Evolutionary conservation across 441 rosid genomes (phyloP).

Genomic region (Gossypium schwendimanii): DNA sequence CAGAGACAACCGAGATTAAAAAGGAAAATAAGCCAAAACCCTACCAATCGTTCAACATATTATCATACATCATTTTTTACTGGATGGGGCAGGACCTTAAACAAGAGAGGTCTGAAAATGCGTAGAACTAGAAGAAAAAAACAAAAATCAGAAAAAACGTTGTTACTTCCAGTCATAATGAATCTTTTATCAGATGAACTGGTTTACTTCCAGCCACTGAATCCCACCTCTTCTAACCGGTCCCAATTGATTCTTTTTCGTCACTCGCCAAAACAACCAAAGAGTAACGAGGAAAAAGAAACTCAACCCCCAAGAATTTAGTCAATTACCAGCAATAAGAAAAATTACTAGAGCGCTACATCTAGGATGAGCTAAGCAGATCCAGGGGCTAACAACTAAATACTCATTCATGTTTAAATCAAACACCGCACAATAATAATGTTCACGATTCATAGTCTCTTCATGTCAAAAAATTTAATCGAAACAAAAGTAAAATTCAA

Average conservation of each 20-base stretch:
- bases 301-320: background rate
- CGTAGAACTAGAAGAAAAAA: too few species aligned
- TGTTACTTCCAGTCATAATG: background rate
- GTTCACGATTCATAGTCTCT: background rate
- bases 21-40: too few species aligned
- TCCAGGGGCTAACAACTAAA: background rate
- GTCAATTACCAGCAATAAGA: background rate
- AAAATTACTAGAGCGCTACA: background rate
- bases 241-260: background rate
- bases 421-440: background rate
- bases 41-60: background rate
- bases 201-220: background rate
- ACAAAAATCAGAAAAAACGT: background rate
- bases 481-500: background rate
- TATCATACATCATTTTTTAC: background rate
- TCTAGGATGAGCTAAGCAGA: background rate
- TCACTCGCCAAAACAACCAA: background rate
- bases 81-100: too few species aligned
- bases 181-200: background rate
- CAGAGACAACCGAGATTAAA: too few species aligned
- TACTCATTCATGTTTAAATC: background rate
- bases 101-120: too few species aligned
- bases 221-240: too few species aligned
- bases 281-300: background rate
- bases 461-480: conserved; percentile 5